phyloP scores from a whole-genome alignment of 1,284 basidiomycete genomes.

The Pascua sp. region DNA sequence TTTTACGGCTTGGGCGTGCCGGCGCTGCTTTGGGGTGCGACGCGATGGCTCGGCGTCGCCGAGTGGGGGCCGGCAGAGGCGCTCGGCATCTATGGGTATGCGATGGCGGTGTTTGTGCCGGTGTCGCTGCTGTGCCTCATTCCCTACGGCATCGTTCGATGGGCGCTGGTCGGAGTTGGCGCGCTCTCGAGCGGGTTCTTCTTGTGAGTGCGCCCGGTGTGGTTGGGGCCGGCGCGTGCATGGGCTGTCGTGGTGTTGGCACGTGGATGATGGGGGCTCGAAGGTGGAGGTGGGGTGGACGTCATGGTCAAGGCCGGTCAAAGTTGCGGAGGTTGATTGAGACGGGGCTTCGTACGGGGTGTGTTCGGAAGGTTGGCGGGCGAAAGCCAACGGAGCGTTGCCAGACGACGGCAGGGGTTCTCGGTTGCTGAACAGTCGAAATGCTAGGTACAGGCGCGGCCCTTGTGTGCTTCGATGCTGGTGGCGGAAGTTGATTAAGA shows the following conservation, averaged over 20 bases:
- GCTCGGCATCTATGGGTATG: conserved; percentile 54
- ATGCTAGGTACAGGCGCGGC: no score
- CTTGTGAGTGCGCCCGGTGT: conserved; percentile 52
- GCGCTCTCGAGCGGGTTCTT: conserved; percentile 77
- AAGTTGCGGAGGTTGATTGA: no score
- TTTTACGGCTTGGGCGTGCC: conserved; percentile 78
- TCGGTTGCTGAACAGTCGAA: no score
- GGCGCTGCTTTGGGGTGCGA: conserved; percentile 60
- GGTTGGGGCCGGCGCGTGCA: background rate
- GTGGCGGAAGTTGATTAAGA: no score
- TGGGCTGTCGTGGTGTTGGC: no score
- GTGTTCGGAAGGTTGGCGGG: no score
- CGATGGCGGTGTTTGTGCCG: conserved; percentile 55
- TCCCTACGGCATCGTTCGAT: conserved; percentile 71
- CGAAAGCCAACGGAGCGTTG: no score
- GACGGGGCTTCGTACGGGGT: no score
- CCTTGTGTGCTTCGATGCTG: no score
- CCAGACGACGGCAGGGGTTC: no score
- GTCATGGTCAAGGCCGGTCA: no score
- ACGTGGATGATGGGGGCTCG: no score
- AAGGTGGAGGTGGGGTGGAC: background rate
- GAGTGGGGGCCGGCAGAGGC: conserved; percentile 79
- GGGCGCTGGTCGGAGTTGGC: conserved; percentile 69
- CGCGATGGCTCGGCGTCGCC: conserved; percentile 76
- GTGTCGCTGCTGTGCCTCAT: conserved; percentile 72